Base-by-base conservation (phyloP, 208 protist species). In the Crithidia bombi region DNA sequence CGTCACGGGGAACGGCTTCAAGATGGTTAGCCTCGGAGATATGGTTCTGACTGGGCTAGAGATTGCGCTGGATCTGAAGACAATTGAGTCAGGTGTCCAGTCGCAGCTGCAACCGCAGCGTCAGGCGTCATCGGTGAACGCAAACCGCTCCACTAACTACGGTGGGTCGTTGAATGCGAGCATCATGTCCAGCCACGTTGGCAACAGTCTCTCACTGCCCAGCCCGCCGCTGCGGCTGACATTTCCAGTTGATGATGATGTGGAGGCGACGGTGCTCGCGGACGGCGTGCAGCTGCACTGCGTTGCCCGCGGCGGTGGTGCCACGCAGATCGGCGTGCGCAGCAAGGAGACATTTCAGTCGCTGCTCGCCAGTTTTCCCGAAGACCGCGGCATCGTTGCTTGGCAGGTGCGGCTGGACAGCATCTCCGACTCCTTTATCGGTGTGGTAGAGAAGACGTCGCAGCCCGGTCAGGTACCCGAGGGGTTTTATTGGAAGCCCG, bases 401-500 rank as follows among this genome's bases (percentile, higher is more conserved):
- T 95, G 90, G 90, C 79, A 79, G 26, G 73, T 95, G 26, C 90
- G 85, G 0, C 78, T 95, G 5, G 90, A 91, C 26, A 61, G 46
- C 59, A 73, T 93, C 47, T 64, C 69, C 15, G 83, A 95, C 33
- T 85, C 82, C 3, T 95, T 95, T 59, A n/a, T 93, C 0, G 90
- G 90, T 5, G 73, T 93, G 15, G 86, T 93, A 17, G 87, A 93
- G 59, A 87, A 77, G 50, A 81, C 77, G 15, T 73, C 78, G 17
- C 58, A 65, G n/a, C 4, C 56, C 1, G 30, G 14, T 2, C 52
- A 73, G 25, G 62, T 81, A 54, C 83, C 87, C 19, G 81, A 87
- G 5, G 90, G 87, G n/a, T 93, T 95, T 47, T 95, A 93, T 65
- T 95, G 90, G 90, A 85, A 86, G 73, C 87, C 90, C 0, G 75